Percentiles rank a stretch among this genome's conserved stretches.
These are phyloP conservation scores for Exophiala aquamarina DNA, from an alignment of 2,329 filamentous ascomycete species.

Conservation along the genomic window DNA sequence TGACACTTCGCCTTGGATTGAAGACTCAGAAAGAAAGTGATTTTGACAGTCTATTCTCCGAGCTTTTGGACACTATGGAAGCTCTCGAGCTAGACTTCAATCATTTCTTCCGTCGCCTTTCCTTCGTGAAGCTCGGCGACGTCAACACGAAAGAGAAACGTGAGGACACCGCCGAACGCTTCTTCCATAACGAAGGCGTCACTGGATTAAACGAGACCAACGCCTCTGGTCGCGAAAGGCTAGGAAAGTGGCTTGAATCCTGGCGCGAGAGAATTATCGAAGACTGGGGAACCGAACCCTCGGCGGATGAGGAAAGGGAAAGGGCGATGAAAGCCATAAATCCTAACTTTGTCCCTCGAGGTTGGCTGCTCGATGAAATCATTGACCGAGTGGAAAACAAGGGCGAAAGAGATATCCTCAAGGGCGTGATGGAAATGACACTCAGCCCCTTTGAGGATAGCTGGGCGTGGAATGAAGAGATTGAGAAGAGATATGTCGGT, in stretches of 20 bases:
- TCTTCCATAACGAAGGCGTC: slow-evolving; percentile 77
- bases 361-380: slow-evolving; percentile 91
- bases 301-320: slow-evolving; percentile 63
- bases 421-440: slow-evolving; percentile 77
- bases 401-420: slow-evolving; percentile 75
- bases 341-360: slow-evolving; percentile 86
- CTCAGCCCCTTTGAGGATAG: slow-evolving; percentile 79
- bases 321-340: slow-evolving; percentile 81
- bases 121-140: slow-evolving; percentile 60
- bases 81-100: slow-evolving; percentile 86
- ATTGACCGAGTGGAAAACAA: slow-evolving; percentile 86
- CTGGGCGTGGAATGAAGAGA: slow-evolving; percentile 60
- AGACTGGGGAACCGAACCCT: slow-evolving; percentile 64
- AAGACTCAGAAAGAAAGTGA: slow-evolving; percentile 68
- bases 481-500: slow-evolving; percentile 80
- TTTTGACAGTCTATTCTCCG: slow-evolving; percentile 79
- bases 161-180: slow-evolving; percentile 64
- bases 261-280: slow-evolving; percentile 73
- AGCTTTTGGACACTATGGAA: slow-evolving; percentile 78
- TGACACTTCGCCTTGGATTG: slow-evolving; percentile 77
- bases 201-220: slow-evolving; percentile 60
- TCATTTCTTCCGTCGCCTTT: slow-evolving; percentile 84
- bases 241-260: slow-evolving; percentile 77
- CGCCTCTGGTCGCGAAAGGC: slow-evolving; percentile 62
- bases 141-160: slow-evolving; percentile 65